A percentile compares a stretch with the other conserved stretches of the same genome.
Evolutionary conservation across 2,329 filamentous ascomycete genomes (phyloP).

Genomic region (Beauveria sp.): DNA sequence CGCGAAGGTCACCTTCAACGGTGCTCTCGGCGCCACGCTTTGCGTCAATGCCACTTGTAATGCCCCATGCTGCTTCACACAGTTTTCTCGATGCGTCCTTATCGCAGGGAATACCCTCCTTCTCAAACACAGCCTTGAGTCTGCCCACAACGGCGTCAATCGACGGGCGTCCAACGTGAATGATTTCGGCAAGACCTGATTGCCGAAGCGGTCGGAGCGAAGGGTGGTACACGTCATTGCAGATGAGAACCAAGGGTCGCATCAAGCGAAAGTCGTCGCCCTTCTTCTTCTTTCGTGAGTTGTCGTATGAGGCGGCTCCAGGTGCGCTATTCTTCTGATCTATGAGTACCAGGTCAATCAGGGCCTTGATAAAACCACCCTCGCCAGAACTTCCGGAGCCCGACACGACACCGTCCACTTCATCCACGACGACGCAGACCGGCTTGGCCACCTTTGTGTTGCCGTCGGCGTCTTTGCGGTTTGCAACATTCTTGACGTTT

Average conservation of each 20-base stretch:
- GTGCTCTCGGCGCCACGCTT: slow-evolving; percentile 59
- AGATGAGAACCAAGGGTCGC: slow-evolving; percentile 85
- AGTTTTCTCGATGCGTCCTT: slow-evolving; percentile 79
- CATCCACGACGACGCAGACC: slow-evolving; percentile 89
- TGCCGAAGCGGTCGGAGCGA: slow-evolving; percentile 81
- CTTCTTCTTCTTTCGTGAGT: slow-evolving; percentile 53
- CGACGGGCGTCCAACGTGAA: slow-evolving; percentile 83
- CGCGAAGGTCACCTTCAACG: slow-evolving; percentile 67
- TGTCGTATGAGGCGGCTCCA: slow-evolving; percentile 18
- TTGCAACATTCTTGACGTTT: slow-evolving; percentile 73
- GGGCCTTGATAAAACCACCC: slow-evolving; percentile 88
- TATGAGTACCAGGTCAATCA: slow-evolving; percentile 80
- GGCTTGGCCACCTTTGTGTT: slow-evolving; percentile 70
- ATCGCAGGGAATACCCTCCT: slow-evolving; percentile 79
- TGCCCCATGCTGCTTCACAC: slow-evolving; percentile 77
- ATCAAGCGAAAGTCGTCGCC: slow-evolving; percentile 81
- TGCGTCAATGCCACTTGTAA: slow-evolving; percentile 62
- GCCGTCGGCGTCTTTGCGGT: slow-evolving; percentile 46
- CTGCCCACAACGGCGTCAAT: slow-evolving; percentile 78
- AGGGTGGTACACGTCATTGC: slow-evolving; percentile 94
- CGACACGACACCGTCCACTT: slow-evolving; percentile 88
- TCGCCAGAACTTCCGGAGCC: slow-evolving; percentile 73
- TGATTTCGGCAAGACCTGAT: slow-evolving; percentile 76
- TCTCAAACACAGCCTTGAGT: slow-evolving; percentile 77
- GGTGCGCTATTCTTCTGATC: slow-evolving; percentile 67